Evolutionary conservation across 768 basidiomycete species (phyloP), one percentile per base, ranked within the genome.

Genomic region (Pseudohyphozyma bogoriensis): DNA sequence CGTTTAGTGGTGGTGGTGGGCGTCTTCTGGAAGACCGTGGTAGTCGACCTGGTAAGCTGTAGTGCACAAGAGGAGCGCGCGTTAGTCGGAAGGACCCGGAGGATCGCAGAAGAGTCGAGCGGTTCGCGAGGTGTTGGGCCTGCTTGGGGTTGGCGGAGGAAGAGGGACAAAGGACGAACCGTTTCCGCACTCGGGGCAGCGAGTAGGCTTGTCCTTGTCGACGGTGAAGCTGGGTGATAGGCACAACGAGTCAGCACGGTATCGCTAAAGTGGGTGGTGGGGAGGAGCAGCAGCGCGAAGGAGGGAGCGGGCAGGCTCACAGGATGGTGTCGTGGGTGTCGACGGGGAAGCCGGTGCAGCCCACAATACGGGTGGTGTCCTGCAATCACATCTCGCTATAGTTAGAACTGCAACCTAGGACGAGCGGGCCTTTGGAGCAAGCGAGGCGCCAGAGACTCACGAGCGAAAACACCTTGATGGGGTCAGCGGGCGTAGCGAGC

Each of bases 181-280:
- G 58, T 85, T 90, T 69, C 92, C 92, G 68, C 92, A 96, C 76
- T 96, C 92, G 16, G 82, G 78, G 83, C 92, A 96, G 73, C 92
- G 86, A 62, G 68, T 66, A 64, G 79, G 78, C 70, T 74, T 73
- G 39, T 72, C 68, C 74, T 84, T 82, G 70, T 70, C 73, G 33
- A 87, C 65, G 62, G 72, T 80, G 73, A 90, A 83, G 92, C n/a
- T n/a, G n/a, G n/a, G n/a, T n/a, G n/a, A n/a, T n/a, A n/a, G n/a
- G n/a, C n/a, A n/a, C n/a, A n/a, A n/a, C n/a, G n/a, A n/a, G n/a
- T n/a, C n/a, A n/a, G n/a, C n/a, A n/a, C n/a, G n/a, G n/a, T n/a
- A n/a, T n/a, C n/a, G n/a, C n/a, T n/a, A n/a, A n/a, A n/a, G n/a
- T n/a, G n/a, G n/a, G n/a, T n/a, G n/a, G n/a, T n/a, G n/a, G 9